Percentiles rank a stretch among this genome's conserved stretches.
These are phyloP conservation scores for Thozetella sp. DNA, from an alignment of 495 filamentous ascomycete genomes.

Conservation along the genomic window DNA sequence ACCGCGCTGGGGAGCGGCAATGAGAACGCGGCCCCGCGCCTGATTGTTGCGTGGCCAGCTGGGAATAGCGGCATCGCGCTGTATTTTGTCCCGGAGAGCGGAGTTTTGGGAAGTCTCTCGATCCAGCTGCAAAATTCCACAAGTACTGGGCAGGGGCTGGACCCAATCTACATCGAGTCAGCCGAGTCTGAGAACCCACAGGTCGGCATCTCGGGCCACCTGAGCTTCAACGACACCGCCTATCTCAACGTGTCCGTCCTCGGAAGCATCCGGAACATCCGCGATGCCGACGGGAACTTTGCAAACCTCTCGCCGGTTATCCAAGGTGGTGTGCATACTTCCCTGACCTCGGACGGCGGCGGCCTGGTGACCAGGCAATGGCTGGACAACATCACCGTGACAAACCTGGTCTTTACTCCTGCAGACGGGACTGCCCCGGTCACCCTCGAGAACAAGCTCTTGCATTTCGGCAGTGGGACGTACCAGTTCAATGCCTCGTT, in stretches of 20 bases:
- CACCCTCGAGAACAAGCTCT: conserved; percentile 37
- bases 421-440: conserved; percentile 16
- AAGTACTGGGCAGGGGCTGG: not conserved
- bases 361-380: conserved; percentile 52
- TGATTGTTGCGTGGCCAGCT: conserved; percentile 60
- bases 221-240: conserved; percentile 60
- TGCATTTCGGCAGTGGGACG: conserved; percentile 48
- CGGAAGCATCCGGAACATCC: conserved; percentile 53
- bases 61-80: conserved; percentile 61
- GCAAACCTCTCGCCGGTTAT: conserved; percentile 51
- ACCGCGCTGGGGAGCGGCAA: too few species aligned
- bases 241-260: conserved; percentile 54
- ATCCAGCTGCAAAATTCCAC: conserved; percentile 48
- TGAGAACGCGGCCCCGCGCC: not conserved
- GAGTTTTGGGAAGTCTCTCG: conserved; percentile 50
- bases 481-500: conserved; percentile 61
- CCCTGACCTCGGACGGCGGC: conserved; percentile 34
- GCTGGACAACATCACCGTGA: conserved; percentile 63
- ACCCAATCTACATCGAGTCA: conserved; percentile 21
- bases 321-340: conserved; percentile 46
- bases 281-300: conserved; percentile 62
- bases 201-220: conserved; percentile 45
- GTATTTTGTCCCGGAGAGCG: conserved; percentile 56
- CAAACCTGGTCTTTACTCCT: conserved; percentile 47
- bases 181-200: not conserved